Conservation (phyloP, 805 yeast genomes). For the Starmera dryadoides region DNA sequence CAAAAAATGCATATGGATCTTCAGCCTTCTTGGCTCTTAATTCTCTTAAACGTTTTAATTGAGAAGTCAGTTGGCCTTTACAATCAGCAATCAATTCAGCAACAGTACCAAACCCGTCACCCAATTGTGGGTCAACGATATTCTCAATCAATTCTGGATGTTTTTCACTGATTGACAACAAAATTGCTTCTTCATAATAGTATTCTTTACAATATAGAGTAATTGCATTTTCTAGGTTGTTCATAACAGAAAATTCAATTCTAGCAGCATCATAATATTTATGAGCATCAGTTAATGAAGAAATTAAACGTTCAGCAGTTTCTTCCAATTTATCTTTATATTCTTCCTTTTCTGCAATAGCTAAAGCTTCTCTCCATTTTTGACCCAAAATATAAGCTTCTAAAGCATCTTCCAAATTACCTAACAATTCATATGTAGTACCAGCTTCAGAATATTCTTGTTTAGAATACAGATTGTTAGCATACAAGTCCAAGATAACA, state of each 20-base stretch:
- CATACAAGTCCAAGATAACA: constrained; percentile 52
- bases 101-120: constrained; percentile 81
- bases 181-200: constrained; percentile 67
- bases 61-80: constrained; percentile 76
- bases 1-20: constrained; percentile 84
- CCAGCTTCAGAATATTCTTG: constrained; percentile 73
- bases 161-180: constrained; percentile 44
- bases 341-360: constrained; percentile 41
- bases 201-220: constrained; percentile 67
- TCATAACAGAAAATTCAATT: constrained; percentile 56
- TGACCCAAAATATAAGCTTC: constrained; percentile 63
- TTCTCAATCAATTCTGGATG: constrained; percentile 40
- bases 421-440: constrained; percentile 64
- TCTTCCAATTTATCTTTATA: constrained; percentile 32
- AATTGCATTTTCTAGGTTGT: constrained; percentile 56
- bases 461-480: constrained; percentile 47
- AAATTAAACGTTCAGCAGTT: constrained; percentile 54
- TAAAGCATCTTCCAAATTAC: constrained; percentile 50
- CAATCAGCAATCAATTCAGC: constrained; percentile 95
- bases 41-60: constrained; percentile 75
- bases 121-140: constrained; percentile 64
- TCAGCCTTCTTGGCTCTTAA: constrained; percentile 73
- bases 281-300: constrained; percentile 57
- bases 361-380: constrained; percentile 80
- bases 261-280: constrained; percentile 76